Conservation (phyloP, 352 stramenopile genomes). For the Pythium phragmiticola region DNA sequence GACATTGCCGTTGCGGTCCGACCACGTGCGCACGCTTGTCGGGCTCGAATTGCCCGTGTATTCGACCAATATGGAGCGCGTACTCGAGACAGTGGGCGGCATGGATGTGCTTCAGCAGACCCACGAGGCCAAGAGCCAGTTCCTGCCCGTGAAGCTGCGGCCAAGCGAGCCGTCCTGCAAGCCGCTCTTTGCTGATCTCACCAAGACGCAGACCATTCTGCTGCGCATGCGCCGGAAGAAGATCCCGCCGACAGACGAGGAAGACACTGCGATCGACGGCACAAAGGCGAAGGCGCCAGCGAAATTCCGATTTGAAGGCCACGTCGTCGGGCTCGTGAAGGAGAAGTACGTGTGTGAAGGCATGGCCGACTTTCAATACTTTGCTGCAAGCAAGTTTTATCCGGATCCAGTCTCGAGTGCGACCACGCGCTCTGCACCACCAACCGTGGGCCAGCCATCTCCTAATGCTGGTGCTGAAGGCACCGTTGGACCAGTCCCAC, state of each 20-base stretch:
- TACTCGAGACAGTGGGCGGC: slow-evolving; percentile 63
- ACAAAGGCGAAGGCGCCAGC: background rate
- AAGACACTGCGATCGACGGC: background rate
- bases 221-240: slow-evolving; percentile 46
- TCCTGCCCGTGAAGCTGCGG: slow-evolving; percentile 74
- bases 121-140: slow-evolving; percentile 72
- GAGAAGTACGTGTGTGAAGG: slow-evolving; percentile 87
- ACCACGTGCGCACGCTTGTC: slow-evolving; percentile 47
- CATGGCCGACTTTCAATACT: slow-evolving; percentile 87
- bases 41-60: slow-evolving; percentile 72
- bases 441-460: background rate
- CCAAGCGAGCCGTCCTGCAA: slow-evolving; percentile 78
- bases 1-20: slow-evolving; percentile 33
- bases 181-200: slow-evolving; percentile 76
- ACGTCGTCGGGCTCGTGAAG: slow-evolving; percentile 61
- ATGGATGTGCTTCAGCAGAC: slow-evolving; percentile 55
- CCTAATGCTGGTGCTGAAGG: background rate
- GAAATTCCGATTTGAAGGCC: slow-evolving; percentile 27
- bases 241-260: slow-evolving; percentile 4
- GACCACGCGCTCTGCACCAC: background rate
- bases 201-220: slow-evolving; percentile 79
- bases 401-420: slow-evolving; percentile 24
- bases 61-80: slow-evolving; percentile 38
- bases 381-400: slow-evolving; percentile 64
- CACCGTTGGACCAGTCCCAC: background rate